Evolutionary conservation across 768 basidiomycete genomes (phyloP).

Genomic region (Polyporus arcularius): DNA sequence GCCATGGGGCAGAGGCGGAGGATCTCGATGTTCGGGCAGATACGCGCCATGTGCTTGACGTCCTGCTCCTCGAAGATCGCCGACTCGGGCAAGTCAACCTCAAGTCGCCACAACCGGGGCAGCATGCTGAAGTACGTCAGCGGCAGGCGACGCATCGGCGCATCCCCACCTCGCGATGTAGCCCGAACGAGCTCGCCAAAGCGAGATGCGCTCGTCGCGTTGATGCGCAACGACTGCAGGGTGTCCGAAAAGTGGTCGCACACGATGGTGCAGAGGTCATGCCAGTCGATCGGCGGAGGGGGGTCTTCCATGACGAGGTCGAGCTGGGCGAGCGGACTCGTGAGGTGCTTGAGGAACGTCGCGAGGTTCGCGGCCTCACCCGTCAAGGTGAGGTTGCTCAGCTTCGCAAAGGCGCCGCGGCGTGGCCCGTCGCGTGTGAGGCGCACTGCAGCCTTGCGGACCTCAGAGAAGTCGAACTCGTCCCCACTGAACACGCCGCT

Average conservation of each 20-base stretch:
- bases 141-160: constrained; percentile 59
- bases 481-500: constrained; percentile 79
- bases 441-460: constrained; percentile 67
- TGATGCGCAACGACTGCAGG: constrained; percentile 60
- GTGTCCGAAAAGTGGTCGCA: constrained; percentile 62
- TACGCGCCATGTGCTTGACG: constrained; percentile 55
- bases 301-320: constrained; percentile 82
- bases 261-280: constrained; percentile 63
- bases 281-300: constrained; percentile 74
- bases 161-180: constrained; percentile 62
- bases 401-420: constrained; percentile 55
- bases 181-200: constrained; percentile 83
- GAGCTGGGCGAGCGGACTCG: constrained; percentile 62
- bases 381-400: constrained; percentile 65
- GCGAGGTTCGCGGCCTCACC: constrained; percentile 71
- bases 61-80: constrained; percentile 64
- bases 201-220: constrained; percentile 69
- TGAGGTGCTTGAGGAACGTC: constrained; percentile 70
- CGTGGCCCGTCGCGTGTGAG: constrained; percentile 62
- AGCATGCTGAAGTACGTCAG: constrained; percentile 59
- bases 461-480: constrained; percentile 75
- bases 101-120: constrained; percentile 58
- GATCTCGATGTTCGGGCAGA: constrained; percentile 70
- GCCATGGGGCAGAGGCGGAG: constrained; percentile 68
- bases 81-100: constrained; percentile 80